These are phyloP conservation scores for Amyloporia xantha DNA, from an alignment of 768 basidiomycete genomes.

Conservation along the genomic window DNA sequence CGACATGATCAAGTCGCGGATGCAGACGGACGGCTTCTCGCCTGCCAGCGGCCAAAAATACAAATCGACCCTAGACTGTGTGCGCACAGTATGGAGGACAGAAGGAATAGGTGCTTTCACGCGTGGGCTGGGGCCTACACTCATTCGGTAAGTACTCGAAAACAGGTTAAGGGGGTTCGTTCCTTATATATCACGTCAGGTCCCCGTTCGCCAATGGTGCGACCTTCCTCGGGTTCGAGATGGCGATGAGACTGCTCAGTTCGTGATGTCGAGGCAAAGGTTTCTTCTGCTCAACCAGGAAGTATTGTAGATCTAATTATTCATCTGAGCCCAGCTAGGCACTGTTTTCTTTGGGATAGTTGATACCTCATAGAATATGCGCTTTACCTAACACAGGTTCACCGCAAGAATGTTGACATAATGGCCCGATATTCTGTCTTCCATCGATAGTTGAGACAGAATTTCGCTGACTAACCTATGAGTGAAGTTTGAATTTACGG, in stretches of 20 bases:
- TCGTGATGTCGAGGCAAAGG: neutral
- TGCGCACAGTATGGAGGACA: constrained; percentile 72
- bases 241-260: constrained; percentile 72
- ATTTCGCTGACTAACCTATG: no score
- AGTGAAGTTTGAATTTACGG: no score
- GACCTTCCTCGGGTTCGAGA: constrained; percentile 93
- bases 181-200: constrained; percentile 32
- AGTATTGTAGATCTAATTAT: neutral
- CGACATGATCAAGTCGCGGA: constrained; percentile 93
- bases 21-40: constrained; percentile 91
- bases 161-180: no score
- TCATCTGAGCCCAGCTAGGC: no score
- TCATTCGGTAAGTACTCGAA: constrained; percentile 62
- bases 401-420: no score
- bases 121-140: constrained; percentile 84
- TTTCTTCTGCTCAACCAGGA: neutral
- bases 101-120: constrained; percentile 87
- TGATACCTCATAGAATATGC: no score
- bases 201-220: constrained; percentile 96
- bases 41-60: constrained; percentile 76
- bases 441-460: no score
- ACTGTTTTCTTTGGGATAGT: no score
- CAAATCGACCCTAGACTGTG: constrained; percentile 74
- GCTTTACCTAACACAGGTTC: no score
- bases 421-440: no score